Evolutionary conservation across 192 early-diverging fungal genomes (phyloP), one percentile per base, ranked within the genome.

Genomic region (Gigaspora rosea): DNA sequence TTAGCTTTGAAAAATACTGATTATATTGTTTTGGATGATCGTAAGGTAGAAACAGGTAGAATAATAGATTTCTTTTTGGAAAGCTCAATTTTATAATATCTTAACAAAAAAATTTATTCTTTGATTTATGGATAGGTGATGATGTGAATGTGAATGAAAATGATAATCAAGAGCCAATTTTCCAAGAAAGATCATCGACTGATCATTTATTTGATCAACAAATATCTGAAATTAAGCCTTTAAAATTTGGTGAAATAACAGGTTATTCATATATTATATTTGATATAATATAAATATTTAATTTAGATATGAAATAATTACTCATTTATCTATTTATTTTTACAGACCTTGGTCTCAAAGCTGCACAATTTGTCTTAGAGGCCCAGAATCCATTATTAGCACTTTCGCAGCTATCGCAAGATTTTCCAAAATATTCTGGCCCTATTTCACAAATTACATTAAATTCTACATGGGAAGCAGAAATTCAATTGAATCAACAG

Each of bases 21-120:
- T 79, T 99, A 99, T 84, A 92, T 94, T 81, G 96, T 96, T 20
- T 92, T 93, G 52, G 97, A 99, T 76, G 97, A 99, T 81, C 91
- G 96, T 27, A 87, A 91, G 57, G 83, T 89, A 67, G 87, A 82
- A 50, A 80, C 76, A 33, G 77, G 83, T 76, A 52, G 58, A 15
- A 35, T 35, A 20, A 15, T 49, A 3, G 18, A 58, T 27, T 5
- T 52, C 20, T 10, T 10, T 22, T 62, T 10, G 18, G 18, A 66
- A 46, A 41, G 16, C 16, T 52, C 59, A 9, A 67, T 74, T 50
- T 46, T 64, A 65, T 22, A 62, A 56, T n/a, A 7, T 58, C 22
- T 63, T 54, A n/a, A 32, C 27, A 36, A 49, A 78, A 16, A 5
- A 48, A 41, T 11, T 64, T 77, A 80, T 41, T 84, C 54, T 0